Evolutionary conservation across 129 eudicot genomes (phyloP).

Genomic region (Chrysanthemum seticuspe): DNA sequence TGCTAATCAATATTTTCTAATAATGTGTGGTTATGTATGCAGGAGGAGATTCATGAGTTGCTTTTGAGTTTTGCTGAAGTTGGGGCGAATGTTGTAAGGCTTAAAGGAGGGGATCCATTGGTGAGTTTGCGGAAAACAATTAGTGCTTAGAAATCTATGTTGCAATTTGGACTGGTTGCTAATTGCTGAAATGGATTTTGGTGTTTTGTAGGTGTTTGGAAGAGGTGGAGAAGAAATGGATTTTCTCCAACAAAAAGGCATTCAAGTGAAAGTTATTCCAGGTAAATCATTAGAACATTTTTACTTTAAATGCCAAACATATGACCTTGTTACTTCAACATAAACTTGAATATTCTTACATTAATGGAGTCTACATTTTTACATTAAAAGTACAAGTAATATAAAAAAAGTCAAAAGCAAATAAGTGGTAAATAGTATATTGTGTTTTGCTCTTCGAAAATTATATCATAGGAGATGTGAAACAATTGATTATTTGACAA

Average conservation of each 20-base stretch:
- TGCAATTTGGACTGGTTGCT: not conserved
- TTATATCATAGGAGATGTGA: not conserved
- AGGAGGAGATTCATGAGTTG: constrained; percentile 96
- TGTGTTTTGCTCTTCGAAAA: not conserved
- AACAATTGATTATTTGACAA: not conserved
- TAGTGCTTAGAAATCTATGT: not conserved
- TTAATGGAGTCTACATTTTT: not conserved
- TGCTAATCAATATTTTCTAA: too few relatives aligned
- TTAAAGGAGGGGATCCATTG: constrained; percentile 97
- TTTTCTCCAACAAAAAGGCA: constrained; percentile 87
- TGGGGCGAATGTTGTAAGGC: constrained; percentile 93
- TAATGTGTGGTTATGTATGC: constrained; percentile 22
- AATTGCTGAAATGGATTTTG: not conserved
- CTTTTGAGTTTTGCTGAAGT: constrained; percentile 91
- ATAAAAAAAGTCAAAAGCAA: not conserved
- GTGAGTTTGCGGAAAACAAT: constrained; percentile 38
- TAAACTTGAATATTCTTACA: not conserved
- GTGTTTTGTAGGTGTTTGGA: constrained; percentile 72
- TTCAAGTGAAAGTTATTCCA: constrained; percentile 88
- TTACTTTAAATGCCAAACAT: too few relatives aligned
- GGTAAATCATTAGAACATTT: constrained; percentile 40
- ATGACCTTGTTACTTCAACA: not conserved
- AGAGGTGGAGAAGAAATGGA: constrained; percentile 99
- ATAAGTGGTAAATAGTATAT: not conserved
- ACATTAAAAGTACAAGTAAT: constrained; percentile 3